A percentile compares a stretch with the other conserved stretches of the same genome.
Conservation (phyloP, 2,329 filamentous ascomycete genomes). For the Didymella segeticola region DNA sequence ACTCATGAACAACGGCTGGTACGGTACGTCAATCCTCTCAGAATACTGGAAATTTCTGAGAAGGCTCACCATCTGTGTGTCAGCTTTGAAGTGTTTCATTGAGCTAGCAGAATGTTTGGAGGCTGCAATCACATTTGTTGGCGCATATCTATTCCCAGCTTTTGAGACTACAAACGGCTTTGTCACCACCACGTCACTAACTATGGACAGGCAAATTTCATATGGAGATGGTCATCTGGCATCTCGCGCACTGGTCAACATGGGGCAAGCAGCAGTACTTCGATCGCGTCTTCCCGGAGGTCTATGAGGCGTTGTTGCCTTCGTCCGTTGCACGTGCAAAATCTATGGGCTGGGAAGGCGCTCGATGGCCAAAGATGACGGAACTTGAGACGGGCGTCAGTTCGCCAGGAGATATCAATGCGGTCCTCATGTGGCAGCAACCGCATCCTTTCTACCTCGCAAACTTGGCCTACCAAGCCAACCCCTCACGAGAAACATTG, state of each 20-base stretch:
- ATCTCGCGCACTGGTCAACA: constrained; percentile 57
- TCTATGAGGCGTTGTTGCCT: constrained; percentile 56
- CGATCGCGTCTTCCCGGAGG: constrained; percentile 51
- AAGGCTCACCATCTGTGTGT: no score
- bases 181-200: background rate
- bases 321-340: constrained; percentile 42
- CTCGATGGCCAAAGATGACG: constrained; percentile 62
- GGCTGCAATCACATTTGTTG: no score
- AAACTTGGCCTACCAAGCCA: constrained; percentile 59
- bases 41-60: no score
- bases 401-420: constrained; percentile 66
- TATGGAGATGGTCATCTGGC: constrained; percentile 62
- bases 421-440: constrained; percentile 65
- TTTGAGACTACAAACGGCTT: background rate
- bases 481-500: constrained; percentile 53
- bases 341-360: constrained; percentile 50
- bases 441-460: constrained; percentile 67
- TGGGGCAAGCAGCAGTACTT: constrained; percentile 56
- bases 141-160: no score
- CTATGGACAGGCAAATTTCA: constrained; percentile 54
- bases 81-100: no score
- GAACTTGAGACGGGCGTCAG: constrained; percentile 58
- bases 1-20: constrained; percentile 61
- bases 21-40: constrained; percentile 57
- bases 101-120: no score